phyloP scores from a whole-genome alignment of 2,329 filamentous ascomycete genomes.

The Chaetomium sp. region DNA sequence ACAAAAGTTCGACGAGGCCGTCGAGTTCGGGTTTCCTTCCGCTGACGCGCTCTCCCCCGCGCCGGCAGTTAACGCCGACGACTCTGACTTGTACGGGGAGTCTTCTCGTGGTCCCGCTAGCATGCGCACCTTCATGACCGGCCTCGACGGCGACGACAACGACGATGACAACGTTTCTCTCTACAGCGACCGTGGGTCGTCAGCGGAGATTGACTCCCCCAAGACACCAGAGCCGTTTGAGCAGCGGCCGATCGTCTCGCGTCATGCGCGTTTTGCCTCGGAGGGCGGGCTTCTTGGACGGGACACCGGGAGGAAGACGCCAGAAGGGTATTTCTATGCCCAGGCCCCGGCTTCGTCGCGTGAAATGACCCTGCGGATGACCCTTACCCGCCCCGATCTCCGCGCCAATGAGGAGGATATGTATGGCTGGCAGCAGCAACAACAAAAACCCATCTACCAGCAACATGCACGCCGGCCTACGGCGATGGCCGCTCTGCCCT shows the following conservation, averaged over 20 bases:
- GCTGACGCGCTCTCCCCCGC: conserved; percentile 38
- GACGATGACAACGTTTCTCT: conserved; percentile 49
- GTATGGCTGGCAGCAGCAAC: conserved; percentile 61
- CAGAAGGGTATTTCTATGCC: conserved; percentile 36
- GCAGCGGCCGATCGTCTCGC: conserved; percentile 10
- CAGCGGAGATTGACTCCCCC: conserved; percentile 54
- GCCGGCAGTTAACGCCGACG: conserved; percentile 26
- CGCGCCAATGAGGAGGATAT: conserved; percentile 66
- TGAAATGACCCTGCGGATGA: conserved; percentile 97
- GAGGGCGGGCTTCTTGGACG: conserved; percentile 4
- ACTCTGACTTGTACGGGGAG: conserved; percentile 22
- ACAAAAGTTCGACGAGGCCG: conserved; percentile 90
- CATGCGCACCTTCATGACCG: conserved; percentile 49
- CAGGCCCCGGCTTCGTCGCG: conserved; percentile 55
- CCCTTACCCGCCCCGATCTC: conserved; percentile 81
- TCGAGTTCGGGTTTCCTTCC: conserved; percentile 87
- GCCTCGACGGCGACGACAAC: conserved; percentile 27
- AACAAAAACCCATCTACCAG: conserved; percentile 34
- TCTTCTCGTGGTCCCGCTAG: conserved; percentile 39
- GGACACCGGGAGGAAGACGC: conserved; percentile 27
- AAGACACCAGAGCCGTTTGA: conserved; percentile 48
- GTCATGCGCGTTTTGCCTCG: conserved; percentile 16
- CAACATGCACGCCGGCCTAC: conserved; percentile 20
- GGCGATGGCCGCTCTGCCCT: conserved; percentile 16
- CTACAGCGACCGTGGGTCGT: conserved; percentile 49